Evolutionary conservation across 352 stramenopile species (phyloP), one percentile per base, ranked within the genome.

Genomic region (Pythium monospermum): DNA sequence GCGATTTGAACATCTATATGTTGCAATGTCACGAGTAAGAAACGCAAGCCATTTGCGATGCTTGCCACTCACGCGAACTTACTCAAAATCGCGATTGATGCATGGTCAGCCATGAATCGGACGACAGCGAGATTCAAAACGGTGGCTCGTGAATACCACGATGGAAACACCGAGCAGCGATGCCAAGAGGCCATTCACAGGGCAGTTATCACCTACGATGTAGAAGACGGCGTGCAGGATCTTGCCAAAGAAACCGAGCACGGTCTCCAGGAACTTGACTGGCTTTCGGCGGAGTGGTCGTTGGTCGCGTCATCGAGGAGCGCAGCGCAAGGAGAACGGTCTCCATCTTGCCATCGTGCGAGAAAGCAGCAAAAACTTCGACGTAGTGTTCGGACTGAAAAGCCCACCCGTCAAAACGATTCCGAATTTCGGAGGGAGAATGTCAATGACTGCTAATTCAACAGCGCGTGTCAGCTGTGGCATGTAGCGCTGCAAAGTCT

Each of bases 131-230:
- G 15, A 27, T 59, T 60, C 3, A 65, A 35, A 7, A n/a, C 50
- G 44, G 27, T 59, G 57, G 48, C 45, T 60, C 3, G 44, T 50
- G 23, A 49, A 57, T 6, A 49, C 45, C 12, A 65, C 39, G n/a
- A 65, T 23, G 1, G 57, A 32, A 21, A 59, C 49, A 11, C 16
- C 19, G 7, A 57, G 18, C 13, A 32, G 7, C 2, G 35, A 25
- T 7, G 56, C 30, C 6, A 60, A 16, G 27, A 1, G 4, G 4
- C 38, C 41, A 33, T 59, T 65, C 0, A 60, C 50, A 4, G 38
- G 28, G 46, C 42, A 57, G 23, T 65, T 63, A 30, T 58, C 55
- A 8, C 41, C 55, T 6, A 53, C 55, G 7, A 65, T 43, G 32
- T 52, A 57, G 2, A 28, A 27, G 22, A 47, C 32, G 26, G 47